phyloP scores from a whole-genome alignment of 805 yeast genomes.

The Wickerhamiella domercqiae region DNA sequence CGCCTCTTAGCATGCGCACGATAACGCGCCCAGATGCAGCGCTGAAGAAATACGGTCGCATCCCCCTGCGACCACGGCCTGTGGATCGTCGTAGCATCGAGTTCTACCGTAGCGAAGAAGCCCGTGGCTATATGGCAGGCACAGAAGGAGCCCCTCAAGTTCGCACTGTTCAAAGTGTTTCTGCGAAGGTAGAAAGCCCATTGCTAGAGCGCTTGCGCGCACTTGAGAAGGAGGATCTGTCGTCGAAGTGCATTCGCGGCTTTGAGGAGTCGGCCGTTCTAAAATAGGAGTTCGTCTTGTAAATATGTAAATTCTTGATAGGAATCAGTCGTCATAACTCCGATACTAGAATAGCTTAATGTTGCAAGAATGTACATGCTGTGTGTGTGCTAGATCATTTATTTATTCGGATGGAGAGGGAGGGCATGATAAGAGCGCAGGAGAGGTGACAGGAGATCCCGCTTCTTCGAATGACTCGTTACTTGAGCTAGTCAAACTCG shows the following conservation, averaged over 20 bases:
- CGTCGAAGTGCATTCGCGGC: constrained; percentile 4
- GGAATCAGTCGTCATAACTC: no score
- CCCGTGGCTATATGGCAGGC: constrained; percentile 68
- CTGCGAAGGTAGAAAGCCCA: constrained; percentile 9
- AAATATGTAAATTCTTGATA: no score
- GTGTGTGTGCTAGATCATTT: no score
- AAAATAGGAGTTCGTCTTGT: no score
- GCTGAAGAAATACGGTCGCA: constrained; percentile 51
- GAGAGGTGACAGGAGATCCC: constrained; percentile 13
- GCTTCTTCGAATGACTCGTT: constrained; percentile 15
- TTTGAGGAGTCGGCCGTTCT: neutral
- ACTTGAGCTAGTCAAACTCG: neutral
- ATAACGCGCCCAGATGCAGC: constrained; percentile 64
- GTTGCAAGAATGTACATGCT: no score
- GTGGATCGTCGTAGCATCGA: constrained; percentile 64
- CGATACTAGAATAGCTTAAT: no score
- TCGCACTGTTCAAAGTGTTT: constrained; percentile 7
- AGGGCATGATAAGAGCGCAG: constrained; percentile 17
- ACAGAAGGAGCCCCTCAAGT: constrained; percentile 34
- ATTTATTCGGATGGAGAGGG: constrained; percentile 19
- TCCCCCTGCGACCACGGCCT: constrained; percentile 80
- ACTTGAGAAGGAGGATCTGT: constrained; percentile 12
- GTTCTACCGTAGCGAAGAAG: constrained; percentile 54
- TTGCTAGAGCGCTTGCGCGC: constrained; percentile 13
- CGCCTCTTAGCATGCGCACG: constrained; percentile 52